Evolutionary conservation across 805 yeast species (phyloP).

Genomic region (Wickerhamomyces canadensis): DNA sequence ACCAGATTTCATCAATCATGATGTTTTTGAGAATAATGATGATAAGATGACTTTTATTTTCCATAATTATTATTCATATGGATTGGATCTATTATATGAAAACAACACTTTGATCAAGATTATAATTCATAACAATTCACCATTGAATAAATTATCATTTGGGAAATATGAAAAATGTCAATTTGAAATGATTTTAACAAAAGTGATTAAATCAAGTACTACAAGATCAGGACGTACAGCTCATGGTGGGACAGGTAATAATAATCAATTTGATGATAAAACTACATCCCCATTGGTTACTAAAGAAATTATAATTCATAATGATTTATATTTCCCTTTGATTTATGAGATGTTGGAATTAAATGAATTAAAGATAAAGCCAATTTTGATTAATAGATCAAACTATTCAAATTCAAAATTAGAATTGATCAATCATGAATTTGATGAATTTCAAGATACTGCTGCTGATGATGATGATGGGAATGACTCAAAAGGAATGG

Average conservation of each 20-base stretch:
- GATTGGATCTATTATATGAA: slow-evolving; percentile 49
- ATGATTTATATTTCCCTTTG: neutral
- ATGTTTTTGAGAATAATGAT: neutral
- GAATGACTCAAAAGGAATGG: too few species aligned
- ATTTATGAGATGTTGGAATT: neutral
- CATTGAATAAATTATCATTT: slow-evolving; percentile 42
- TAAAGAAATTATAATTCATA: neutral
- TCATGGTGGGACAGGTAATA: too few species aligned
- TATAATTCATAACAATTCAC: slow-evolving; percentile 45
- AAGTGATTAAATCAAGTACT: neutral
- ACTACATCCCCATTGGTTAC: too few species aligned
- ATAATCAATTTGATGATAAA: too few species aligned
- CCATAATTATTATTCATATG: slow-evolving; percentile 52
- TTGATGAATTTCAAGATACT: slow-evolving; percentile 26
- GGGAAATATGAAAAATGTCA: slow-evolving; percentile 47
- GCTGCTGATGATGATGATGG: slow-evolving; percentile 19
- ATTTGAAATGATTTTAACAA: slow-evolving; percentile 28
- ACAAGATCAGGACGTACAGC: too few species aligned
- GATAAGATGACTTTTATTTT: slow-evolving; percentile 27
- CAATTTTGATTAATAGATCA: slow-evolving; percentile 16
- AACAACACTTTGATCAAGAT: slow-evolving; percentile 38
- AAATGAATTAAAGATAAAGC: slow-evolving; percentile 1
- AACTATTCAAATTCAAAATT: slow-evolving; percentile 27
- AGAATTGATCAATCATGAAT: slow-evolving; percentile 35
- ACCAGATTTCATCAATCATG: slow-evolving; percentile 5